phyloP scores from a whole-genome alignment of 2,329 filamentous ascomycete genomes.

The Dendryphion nanum region DNA sequence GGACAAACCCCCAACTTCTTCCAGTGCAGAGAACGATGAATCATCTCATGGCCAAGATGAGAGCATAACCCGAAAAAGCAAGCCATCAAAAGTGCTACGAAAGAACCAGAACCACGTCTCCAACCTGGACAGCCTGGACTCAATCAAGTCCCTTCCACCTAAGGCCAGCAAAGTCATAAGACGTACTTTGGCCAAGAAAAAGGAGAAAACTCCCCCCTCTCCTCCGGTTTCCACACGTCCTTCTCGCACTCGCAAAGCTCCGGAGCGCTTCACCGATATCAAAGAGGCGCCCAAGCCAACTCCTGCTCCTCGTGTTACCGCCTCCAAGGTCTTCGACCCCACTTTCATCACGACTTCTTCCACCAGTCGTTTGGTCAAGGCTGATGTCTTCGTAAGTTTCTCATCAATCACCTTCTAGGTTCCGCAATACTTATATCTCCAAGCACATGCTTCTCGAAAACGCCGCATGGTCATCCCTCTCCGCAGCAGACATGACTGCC shows the following conservation, averaged over 20 bases:
- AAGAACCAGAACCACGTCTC: neutral
- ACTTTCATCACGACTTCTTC: slow-evolving; percentile 32
- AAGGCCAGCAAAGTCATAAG: neutral
- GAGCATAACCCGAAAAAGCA: too few relatives aligned
- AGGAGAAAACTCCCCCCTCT: neutral
- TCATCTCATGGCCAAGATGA: too few relatives aligned
- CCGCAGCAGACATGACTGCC: slow-evolving; percentile 14
- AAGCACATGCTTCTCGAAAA: slow-evolving; percentile 31
- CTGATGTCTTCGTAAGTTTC: slow-evolving; percentile 28
- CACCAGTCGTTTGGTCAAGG: slow-evolving; percentile 27
- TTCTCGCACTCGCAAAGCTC: slow-evolving; percentile 7
- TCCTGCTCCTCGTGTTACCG: too few relatives aligned
- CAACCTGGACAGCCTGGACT: neutral
- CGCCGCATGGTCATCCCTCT: slow-evolving; percentile 30
- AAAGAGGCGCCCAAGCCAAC: slow-evolving; percentile 1
- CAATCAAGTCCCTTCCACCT: neutral
- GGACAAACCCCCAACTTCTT: neutral
- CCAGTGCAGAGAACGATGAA: neutral
- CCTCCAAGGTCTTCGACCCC: slow-evolving; percentile 23
- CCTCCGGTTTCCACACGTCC: slow-evolving; percentile 7
- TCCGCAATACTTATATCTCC: neutral
- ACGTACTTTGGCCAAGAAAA: neutral
- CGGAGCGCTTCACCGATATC: slow-evolving; percentile 20
- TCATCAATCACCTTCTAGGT: neutral
- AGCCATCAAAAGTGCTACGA: too few relatives aligned